Evolutionary conservation across 1,139 yeast genomes (phyloP), one percentile per base, ranked within the genome.

Genomic region (Neolecta irregularis): DNA sequence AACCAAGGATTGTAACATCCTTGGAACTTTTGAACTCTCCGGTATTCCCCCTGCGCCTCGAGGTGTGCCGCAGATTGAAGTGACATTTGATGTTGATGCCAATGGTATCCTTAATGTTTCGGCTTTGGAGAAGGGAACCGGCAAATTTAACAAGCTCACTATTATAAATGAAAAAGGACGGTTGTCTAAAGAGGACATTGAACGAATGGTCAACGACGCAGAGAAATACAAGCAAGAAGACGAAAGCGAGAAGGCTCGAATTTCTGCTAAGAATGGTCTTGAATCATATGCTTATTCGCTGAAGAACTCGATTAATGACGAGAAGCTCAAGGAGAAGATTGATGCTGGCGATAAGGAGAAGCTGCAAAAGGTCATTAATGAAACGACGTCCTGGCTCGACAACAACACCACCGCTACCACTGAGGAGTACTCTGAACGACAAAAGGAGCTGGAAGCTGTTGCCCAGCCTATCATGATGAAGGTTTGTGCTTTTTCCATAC

Each of bases 31-130:
- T 63, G 88, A 83, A 61, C 72, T 79, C 56, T 66, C 83, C 53
- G 93, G 93, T 60, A 79, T 79, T 49, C 93, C 93, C 57, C 92
- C 93, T 54, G 92, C 93, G 44, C 93, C 93, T 62, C 80, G 88
- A 67, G 93, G 93, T 69, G 92, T 79, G 48, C 92, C 93, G 56
- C 91, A 79, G 67, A 78, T 79, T 54, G 93, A 79, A 69, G 93
- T 79, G 51, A 78, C 93, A 51, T 80, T 80, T 57, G 93, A 79
- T 62, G 72, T 79, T 53, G 93, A 79, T 59, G 83, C 93, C 53
- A 83, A 79, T 61, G 92, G 93, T 65, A 80, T 80, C 64, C 70
- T 80, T 64, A 80, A 80, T 69, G 93, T 80, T 44, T 75, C 91
- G 56, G 93, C 93, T 46, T 76, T 79, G 52, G 93, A 80, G 66